A percentile compares a stretch with the other conserved stretches of the same genome.
These are phyloP conservation scores for Phytophthora pluvialis DNA, from an alignment of 352 stramenopile species.

Conservation along the genomic window DNA sequence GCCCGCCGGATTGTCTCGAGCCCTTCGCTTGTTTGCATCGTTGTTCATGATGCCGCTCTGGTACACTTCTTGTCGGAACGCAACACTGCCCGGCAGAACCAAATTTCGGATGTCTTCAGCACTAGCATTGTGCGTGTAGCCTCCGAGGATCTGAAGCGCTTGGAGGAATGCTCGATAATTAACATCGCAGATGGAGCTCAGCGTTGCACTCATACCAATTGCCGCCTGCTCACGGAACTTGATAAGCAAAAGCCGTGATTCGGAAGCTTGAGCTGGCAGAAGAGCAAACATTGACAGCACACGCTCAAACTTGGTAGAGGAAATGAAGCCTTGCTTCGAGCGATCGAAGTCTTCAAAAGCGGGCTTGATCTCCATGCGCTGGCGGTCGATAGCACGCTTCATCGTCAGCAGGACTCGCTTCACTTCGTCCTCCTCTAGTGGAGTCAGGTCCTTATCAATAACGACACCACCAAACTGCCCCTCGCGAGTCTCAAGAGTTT, in stretches of 20 bases:
- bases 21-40: slow-evolving; percentile 40
- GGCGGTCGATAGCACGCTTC: slow-evolving; percentile 63
- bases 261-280: slow-evolving; percentile 52
- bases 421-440: slow-evolving; percentile 56
- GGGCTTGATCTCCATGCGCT: slow-evolving; percentile 81
- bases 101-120: slow-evolving; percentile 31
- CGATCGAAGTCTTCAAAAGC: slow-evolving; percentile 87
- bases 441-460: slow-evolving; percentile 55
- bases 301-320: slow-evolving; percentile 79
- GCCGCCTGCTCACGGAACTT: slow-evolving; percentile 79
- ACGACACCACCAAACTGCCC: slow-evolving; percentile 68
- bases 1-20: slow-evolving; percentile 33
- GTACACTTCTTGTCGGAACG: slow-evolving; percentile 69
- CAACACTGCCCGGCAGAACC: slow-evolving; percentile 57
- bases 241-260: slow-evolving; percentile 62
- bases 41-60: slow-evolving; percentile 35
- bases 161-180: slow-evolving; percentile 86
- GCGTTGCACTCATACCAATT: slow-evolving; percentile 44
- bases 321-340: slow-evolving; percentile 82
- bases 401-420: slow-evolving; percentile 55
- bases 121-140: slow-evolving; percentile 12
- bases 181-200: slow-evolving; percentile 82
- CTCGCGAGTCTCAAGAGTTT: slow-evolving; percentile 47
- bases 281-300: slow-evolving; percentile 81
- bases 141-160: slow-evolving; percentile 58